Evolutionary conservation across 352 stramenopile genomes (phyloP).

Genomic region (Phytophthora hybrid): DNA sequence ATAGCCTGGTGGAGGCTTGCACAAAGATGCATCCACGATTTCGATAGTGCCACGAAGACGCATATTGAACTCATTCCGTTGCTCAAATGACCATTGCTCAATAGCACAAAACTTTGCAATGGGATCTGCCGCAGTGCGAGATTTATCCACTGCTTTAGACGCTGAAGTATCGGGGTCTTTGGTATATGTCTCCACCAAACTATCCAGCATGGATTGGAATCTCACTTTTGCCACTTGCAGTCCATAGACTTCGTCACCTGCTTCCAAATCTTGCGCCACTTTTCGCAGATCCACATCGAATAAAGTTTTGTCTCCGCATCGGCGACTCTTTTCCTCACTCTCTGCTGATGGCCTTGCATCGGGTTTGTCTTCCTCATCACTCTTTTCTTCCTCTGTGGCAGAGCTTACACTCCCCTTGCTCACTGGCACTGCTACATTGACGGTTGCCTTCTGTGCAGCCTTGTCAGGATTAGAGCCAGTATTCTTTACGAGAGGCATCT

Average conservation of each 20-base stretch:
- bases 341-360: neutral
- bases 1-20: slow-evolving; percentile 49
- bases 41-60: slow-evolving; percentile 61
- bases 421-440: neutral
- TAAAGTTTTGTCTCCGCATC: neutral
- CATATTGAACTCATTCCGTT: slow-evolving; percentile 62
- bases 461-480: neutral
- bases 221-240: slow-evolving; percentile 2
- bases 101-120: slow-evolving; percentile 59
- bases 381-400: neutral
- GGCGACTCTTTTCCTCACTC: neutral
- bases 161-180: neutral
- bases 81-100: slow-evolving; percentile 41
- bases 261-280: slow-evolving; percentile 3
- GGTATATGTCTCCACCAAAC: neutral
- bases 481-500: neutral
- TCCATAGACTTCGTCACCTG: neutral
- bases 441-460: neutral
- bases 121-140: neutral
- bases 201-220: slow-evolving; percentile 1
- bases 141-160: neutral
- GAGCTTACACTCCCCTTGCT: neutral
- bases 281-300: neutral
- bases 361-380: neutral
- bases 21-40: slow-evolving; percentile 66